phyloP scores from a whole-genome alignment of 192 early-diverging fungal species.

The Chytriomyces hyalinus region DNA sequence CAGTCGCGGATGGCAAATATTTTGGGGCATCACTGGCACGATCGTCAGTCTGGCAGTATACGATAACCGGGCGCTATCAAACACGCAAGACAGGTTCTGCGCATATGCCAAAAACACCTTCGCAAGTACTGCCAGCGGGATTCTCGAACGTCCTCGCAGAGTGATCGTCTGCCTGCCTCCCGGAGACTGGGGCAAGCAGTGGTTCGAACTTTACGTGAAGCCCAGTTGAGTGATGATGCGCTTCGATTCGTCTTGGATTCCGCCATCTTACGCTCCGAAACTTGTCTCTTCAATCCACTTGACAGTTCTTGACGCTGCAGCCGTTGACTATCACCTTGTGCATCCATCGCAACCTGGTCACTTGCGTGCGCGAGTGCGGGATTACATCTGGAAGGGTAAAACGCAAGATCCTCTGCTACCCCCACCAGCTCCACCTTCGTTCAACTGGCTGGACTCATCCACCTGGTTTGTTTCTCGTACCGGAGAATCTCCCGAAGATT shows the following conservation, averaged over 20 bases:
- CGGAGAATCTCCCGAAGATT: slow-evolving; percentile 22
- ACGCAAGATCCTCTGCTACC: not conserved
- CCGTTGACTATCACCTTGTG: slow-evolving; percentile 19
- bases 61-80: not conserved
- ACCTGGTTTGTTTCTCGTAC: slow-evolving; percentile 3
- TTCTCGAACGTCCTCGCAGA: slow-evolving; percentile 28
- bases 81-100: not conserved
- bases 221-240: not conserved
- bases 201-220: slow-evolving; percentile 27
- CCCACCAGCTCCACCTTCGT: slow-evolving; percentile 1
- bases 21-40: not conserved
- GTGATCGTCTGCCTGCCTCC: slow-evolving; percentile 26
- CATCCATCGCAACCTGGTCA: slow-evolving; percentile 5
- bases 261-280: no score
- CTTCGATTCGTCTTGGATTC: not conserved
- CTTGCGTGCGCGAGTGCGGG: slow-evolving; percentile 15
- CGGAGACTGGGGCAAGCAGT: not conserved
- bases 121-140: not conserved
- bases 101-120: not conserved
- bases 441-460: not conserved
- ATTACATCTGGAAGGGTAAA: slow-evolving; percentile 23
- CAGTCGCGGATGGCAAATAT: slow-evolving; percentile 30
- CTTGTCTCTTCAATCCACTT: not conserved
- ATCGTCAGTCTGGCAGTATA: slow-evolving; percentile 4
- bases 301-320: slow-evolving; percentile 28